These are phyloP conservation scores for Dimargaris xerosporica DNA, from an alignment of 192 early-diverging fungal species.

Conservation along the genomic window DNA sequence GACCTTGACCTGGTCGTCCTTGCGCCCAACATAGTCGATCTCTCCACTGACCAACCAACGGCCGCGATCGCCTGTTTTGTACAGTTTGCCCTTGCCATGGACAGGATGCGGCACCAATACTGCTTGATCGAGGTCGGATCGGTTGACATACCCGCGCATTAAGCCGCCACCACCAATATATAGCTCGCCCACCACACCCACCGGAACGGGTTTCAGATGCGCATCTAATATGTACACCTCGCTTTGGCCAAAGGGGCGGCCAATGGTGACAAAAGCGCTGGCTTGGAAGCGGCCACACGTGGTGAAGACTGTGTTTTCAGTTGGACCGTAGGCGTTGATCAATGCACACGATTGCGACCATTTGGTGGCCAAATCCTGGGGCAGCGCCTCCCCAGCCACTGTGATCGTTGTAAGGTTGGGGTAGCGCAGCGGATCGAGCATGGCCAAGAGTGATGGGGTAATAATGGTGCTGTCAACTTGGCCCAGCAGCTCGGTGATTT, in stretches of 20 bases:
- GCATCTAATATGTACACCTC: constrained; percentile 12
- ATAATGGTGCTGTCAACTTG: background rate
- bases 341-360: background rate
- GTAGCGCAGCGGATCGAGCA: background rate
- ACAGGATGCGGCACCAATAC: background rate
- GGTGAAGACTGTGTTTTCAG: background rate
- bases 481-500: background rate
- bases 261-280: background rate
- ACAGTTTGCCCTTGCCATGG: background rate
- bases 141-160: background rate
- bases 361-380: background rate
- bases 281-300: background rate
- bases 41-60: constrained; percentile 1
- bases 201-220: constrained; percentile 12
- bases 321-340: constrained; percentile 7
- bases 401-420: background rate
- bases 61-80: constrained; percentile 3
- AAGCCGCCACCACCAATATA: constrained; percentile 15
- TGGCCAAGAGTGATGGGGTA: background rate
- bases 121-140: background rate
- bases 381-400: constrained; percentile 3
- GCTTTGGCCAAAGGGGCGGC: background rate
- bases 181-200: constrained; percentile 23
- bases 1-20: constrained; percentile 5
- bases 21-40: background rate